Conservation (phyloP, 2,329 filamentous ascomycete species). For the Tolypocladium paradoxum region DNA sequence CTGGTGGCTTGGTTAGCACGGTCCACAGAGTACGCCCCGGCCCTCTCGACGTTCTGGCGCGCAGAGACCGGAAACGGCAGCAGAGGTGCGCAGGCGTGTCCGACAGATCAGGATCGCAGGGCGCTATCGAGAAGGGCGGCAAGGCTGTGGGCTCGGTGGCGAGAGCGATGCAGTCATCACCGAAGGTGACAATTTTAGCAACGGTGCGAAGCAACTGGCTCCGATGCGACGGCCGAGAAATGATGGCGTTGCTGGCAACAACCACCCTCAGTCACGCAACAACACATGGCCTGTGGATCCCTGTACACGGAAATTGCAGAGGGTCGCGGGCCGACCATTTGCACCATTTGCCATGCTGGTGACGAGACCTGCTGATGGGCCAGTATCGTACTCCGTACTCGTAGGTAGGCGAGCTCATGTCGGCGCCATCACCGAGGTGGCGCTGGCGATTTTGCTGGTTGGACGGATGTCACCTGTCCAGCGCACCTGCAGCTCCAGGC, state of each 20-base stretch:
- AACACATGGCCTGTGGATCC: background rate
- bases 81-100: no score
- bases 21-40: no score
- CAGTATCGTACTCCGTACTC: no score
- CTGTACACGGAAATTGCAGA: slow-evolving; percentile 7
- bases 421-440: background rate
- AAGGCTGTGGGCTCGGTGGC: background rate
- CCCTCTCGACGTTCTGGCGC: background rate
- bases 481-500: background rate
- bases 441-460: background rate
- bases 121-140: background rate
- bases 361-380: no score
- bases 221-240: background rate
- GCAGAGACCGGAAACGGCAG: background rate
- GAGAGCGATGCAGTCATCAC: background rate
- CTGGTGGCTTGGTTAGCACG: no score
- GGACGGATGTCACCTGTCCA: background rate
- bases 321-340: slow-evolving; percentile 1
- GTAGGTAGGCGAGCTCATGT: background rate
- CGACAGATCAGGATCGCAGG: background rate
- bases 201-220: background rate
- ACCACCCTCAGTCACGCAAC: no score
- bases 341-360: background rate
- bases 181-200: background rate
- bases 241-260: background rate